Evolutionary conservation across 257 asterid genomes (phyloP).

Genomic region (Echium plantagineum): DNA sequence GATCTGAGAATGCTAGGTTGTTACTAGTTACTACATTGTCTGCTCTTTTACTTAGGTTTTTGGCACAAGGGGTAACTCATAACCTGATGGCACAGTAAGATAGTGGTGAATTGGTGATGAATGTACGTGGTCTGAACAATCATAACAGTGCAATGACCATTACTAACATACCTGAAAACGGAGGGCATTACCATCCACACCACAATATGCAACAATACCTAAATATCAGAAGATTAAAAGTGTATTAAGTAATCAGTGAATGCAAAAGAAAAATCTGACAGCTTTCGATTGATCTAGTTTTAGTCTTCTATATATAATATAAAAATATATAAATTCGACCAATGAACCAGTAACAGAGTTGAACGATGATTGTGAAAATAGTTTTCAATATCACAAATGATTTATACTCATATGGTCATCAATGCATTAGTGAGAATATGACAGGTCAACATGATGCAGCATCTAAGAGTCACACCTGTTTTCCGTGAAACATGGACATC

Average conservation of each 20-base stretch:
- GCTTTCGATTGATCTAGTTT: background rate
- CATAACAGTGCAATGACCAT: constrained; percentile 1
- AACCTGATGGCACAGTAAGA: background rate
- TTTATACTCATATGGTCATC: background rate
- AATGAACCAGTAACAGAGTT: background rate
- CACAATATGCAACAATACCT: constrained; percentile 87
- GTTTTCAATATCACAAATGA: background rate
- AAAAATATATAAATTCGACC: background rate
- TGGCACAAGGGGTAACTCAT: too few relatives aligned
- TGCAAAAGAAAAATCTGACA: background rate
- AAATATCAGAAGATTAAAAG: constrained; percentile 2
- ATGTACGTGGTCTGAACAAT: background rate
- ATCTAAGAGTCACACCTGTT: constrained; percentile 38
- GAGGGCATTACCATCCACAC: constrained; percentile 63
- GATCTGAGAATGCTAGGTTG: too few relatives aligned
- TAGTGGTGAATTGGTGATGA: background rate
- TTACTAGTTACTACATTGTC: too few relatives aligned
- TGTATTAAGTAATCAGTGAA: background rate
- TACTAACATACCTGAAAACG: constrained; percentile 59
- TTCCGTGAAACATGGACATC: constrained; percentile 54
- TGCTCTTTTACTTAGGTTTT: too few relatives aligned
- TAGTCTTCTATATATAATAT: too few relatives aligned
- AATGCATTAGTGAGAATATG: background rate
- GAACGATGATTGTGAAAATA: background rate
- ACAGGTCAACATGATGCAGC: background rate